Conservation (phyloP, 371 early-diverging fungal species). For the Gilbertella persicaria region DNA sequence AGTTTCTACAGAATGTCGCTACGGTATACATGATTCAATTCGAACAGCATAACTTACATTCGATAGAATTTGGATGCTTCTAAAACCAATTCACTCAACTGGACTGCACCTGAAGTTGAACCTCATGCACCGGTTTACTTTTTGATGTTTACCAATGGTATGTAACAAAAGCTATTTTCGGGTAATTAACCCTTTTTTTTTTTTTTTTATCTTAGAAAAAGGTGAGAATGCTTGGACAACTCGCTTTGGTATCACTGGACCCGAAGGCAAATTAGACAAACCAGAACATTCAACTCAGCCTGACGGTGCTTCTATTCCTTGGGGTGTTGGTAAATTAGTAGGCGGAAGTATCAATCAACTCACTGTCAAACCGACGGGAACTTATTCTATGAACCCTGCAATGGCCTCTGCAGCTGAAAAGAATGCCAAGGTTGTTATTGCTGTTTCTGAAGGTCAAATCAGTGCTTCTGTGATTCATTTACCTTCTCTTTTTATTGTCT, state of each 20-base stretch:
- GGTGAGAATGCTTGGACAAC: constrained; percentile 47
- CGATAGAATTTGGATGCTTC: constrained; percentile 27
- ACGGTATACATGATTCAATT: constrained; percentile 20
- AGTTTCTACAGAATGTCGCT: constrained; percentile 30
- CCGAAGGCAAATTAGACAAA: constrained; percentile 23
- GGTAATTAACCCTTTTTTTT: not conserved
- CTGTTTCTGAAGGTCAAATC: constrained; percentile 9
- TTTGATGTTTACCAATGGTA: constrained; percentile 54
- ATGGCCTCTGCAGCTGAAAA: constrained; percentile 23
- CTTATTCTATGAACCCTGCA: constrained; percentile 21
- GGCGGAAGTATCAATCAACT: not conserved
- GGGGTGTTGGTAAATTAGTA: constrained; percentile 44
- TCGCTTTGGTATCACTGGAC: constrained; percentile 37
- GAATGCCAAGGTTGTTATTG: constrained; percentile 17
- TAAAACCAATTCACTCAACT: constrained; percentile 22
- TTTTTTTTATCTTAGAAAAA: constrained; percentile 20
- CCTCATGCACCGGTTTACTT: constrained; percentile 48
- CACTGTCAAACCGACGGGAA: constrained; percentile 1
- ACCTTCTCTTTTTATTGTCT: not conserved
- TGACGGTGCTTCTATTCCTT: constrained; percentile 46
- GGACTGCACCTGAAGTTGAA: constrained; percentile 40
- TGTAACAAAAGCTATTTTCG: not conserved
- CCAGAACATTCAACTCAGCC: constrained; percentile 37
- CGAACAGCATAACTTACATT: not conserved
- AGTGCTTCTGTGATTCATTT: constrained; percentile 1